Evolutionary conservation across 2,329 filamentous ascomycete genomes (phyloP).

Genomic region (Calonectria pauciramosa): DNA sequence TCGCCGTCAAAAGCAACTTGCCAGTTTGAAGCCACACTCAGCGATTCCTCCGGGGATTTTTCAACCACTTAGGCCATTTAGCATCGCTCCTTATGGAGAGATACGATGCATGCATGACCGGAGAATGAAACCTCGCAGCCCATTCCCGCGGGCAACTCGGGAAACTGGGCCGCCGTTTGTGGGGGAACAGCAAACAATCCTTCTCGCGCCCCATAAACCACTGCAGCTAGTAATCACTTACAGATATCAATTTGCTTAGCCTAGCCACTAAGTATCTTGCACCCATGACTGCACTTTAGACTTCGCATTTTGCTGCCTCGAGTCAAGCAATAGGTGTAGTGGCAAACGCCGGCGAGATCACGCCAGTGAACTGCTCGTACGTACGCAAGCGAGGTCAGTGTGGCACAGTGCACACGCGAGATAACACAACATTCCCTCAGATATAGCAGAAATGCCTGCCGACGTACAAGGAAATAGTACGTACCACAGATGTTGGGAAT

Average conservation of each 20-base stretch:
- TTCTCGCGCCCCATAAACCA: neutral
- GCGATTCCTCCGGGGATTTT: neutral
- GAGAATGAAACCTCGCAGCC: neutral
- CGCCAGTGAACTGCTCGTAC: neutral
- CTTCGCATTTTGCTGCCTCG: neutral
- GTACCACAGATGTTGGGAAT: conserved; percentile 42
- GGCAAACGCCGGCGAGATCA: conserved; percentile 4
- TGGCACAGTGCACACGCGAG: neutral
- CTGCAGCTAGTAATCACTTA: conserved; percentile 9
- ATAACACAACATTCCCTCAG: neutral
- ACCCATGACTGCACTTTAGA: neutral
- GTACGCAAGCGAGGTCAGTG: neutral
- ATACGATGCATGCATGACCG: neutral
- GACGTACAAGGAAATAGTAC: conserved; percentile 28
- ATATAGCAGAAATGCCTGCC: neutral
- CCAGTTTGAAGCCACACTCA: neutral
- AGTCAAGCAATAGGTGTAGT: neutral
- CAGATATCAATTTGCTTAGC: conserved; percentile 4
- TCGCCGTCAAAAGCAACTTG: neutral
- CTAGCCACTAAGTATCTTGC: neutral
- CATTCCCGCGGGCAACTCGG: conserved; percentile 6
- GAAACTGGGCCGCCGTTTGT: conserved; percentile 3
- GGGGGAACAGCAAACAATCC: neutral
- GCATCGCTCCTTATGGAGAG: neutral
- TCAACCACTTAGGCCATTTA: neutral